phyloP scores from a whole-genome alignment of 352 stramenopile species.

The Phytophthora fragariaefolia region DNA sequence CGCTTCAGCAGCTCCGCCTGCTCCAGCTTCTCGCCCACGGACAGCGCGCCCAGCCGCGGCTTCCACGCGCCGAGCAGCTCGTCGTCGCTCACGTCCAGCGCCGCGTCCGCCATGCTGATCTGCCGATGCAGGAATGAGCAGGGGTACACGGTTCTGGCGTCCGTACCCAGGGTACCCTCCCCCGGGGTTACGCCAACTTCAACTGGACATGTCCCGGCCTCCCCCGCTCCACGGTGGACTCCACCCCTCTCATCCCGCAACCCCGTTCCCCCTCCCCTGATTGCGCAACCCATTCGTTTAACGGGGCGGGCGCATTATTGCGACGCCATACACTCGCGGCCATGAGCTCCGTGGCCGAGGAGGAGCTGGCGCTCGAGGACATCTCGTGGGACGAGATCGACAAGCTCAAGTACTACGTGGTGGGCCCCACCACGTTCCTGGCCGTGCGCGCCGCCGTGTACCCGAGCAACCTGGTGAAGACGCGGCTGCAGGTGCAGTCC shows the following conservation, averaged over 20 bases:
- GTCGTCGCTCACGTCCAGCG: constrained; percentile 38
- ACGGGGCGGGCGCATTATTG: no score
- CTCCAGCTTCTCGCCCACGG: constrained; percentile 77
- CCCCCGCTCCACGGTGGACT: no score
- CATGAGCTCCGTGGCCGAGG: constrained; percentile 37
- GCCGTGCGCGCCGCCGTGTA: constrained; percentile 86
- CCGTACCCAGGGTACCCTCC: no score
- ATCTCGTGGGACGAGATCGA: constrained; percentile 92
- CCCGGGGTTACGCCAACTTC: neutral
- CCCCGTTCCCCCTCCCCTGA: no score
- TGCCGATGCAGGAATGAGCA: neutral
- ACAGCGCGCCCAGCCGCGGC: constrained; percentile 66
- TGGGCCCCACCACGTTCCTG: constrained; percentile 84
- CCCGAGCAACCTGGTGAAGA: constrained; percentile 90
- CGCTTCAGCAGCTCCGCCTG: constrained; percentile 78
- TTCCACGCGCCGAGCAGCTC: constrained; percentile 68
- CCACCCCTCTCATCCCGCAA: no score
- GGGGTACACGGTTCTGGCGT: no score
- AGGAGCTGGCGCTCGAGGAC: constrained; percentile 62
- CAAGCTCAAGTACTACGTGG: constrained; percentile 88
- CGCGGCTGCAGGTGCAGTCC: constrained; percentile 87
- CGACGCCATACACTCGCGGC: no score
- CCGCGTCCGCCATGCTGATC: constrained; percentile 7
- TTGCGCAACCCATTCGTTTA: no score
- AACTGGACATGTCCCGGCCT: no score